A percentile compares a stretch with the other conserved stretches of the same genome.
Conservation (phyloP, 1,284 basidiomycete genomes). For the Leccinum holopus region DNA sequence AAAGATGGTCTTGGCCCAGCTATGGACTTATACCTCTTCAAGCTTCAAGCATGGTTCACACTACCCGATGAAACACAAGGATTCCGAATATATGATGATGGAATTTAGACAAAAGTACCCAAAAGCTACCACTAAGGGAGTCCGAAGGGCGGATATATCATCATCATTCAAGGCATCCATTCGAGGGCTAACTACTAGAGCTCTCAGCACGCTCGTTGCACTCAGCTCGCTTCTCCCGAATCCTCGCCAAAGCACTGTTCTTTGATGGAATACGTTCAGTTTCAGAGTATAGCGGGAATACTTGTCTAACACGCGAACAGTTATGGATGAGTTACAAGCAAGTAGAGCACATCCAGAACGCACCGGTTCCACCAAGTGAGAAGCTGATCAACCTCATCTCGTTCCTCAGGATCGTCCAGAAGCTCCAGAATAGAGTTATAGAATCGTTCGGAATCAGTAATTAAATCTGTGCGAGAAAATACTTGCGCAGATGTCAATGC, state of each 20-base stretch:
- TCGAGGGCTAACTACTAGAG: not conserved
- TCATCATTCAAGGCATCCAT: not conserved
- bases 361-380: not conserved
- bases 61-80: no score
- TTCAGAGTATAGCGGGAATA: not conserved
- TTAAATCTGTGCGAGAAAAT: not conserved
- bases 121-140: no score
- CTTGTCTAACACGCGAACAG: not conserved
- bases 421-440: not conserved
- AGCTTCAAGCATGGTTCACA: no score
- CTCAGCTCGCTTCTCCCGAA: not conserved
- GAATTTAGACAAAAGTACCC: no score
- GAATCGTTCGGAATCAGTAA: not conserved
- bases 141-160: not conserved
- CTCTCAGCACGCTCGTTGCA: not conserved
- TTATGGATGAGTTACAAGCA: not conserved
- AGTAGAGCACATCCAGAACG: not conserved
- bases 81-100: no score
- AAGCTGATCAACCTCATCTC: not conserved
- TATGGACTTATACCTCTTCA: not conserved
- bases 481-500: not conserved
- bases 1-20: not conserved
- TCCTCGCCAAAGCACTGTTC: not conserved
- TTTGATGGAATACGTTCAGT: not conserved
- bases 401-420: not conserved